Evolutionary conservation across 1,284 basidiomycete species (phyloP), one percentile per base, ranked within the genome.

Genomic region (Sanghuangporus sanghuang): DNA sequence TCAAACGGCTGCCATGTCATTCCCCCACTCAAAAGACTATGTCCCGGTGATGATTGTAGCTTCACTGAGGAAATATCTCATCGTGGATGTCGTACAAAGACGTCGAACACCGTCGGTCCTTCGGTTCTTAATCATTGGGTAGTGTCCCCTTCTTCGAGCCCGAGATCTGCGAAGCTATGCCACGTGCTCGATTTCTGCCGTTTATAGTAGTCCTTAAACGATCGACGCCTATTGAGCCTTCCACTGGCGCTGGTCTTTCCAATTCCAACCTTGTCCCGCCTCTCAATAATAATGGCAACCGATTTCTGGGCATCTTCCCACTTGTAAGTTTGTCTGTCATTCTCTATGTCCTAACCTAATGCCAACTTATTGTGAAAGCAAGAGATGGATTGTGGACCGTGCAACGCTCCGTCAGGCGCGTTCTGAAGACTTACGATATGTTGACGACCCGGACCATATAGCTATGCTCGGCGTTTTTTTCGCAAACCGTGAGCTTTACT

Each of bases 361-460:
- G 11, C 40, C 27, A 39, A 48, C 55, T 57, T 8, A 14, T 38
- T 5, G 14, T 32, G 12, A 50, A 63, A 94, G 92, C 77, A 93
- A 91, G 76, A 82, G 93, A 71, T 96, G 95, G 92, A 82, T 95
- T 39, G 81, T 95, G 44, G 91, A 95, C 73, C 84, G 92, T n/a
- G 81, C 85, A 21, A 86, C 87, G 0, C 75, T 95, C 56, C 79
- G 79, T 61, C 81, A 84, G 66, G 87, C 94, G n/a, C 85, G 93
- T 36, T 75, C 80, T 1, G 83, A 89, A 59, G 95, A 96, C 72
- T 73, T 89, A 61, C 81, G 82, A 61, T 93, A 93, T 73, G 87
- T 92, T 48, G 86, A 87, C 23, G 84, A 88, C 61, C 81, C 85
- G 4, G 85, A 90, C 63, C 79, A 89, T 70, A 79, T 96, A 64